A percentile compares a stretch with the other conserved stretches of the same genome.
phyloP scores from a whole-genome alignment of 2,329 filamentous ascomycete genomes.

The Colletotrichum zoysiae region DNA sequence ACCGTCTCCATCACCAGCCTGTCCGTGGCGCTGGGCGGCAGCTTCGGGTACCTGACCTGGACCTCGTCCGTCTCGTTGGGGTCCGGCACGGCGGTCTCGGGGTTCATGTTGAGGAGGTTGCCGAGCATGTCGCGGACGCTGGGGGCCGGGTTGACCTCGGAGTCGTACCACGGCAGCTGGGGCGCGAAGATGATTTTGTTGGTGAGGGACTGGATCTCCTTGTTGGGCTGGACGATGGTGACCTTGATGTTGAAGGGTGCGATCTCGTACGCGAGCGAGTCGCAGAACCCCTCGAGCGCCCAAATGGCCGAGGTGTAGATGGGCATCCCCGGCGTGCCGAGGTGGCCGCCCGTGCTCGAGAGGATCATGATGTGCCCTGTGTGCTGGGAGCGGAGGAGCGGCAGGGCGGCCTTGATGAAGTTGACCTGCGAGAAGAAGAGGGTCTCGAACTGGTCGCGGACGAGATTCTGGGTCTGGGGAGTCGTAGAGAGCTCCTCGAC shows the following conservation, averaged over 20 bases:
- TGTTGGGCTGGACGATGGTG: constrained; percentile 94
- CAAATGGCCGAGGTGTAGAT: constrained; percentile 94
- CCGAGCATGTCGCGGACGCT: constrained; percentile 86
- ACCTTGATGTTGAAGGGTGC: constrained; percentile 97
- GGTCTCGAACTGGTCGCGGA: constrained; percentile 91
- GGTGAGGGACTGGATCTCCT: constrained; percentile 89
- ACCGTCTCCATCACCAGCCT: constrained; percentile 88
- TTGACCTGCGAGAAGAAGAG: constrained; percentile 98
- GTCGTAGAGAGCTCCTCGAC: constrained; percentile 89
- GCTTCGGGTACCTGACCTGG: constrained; percentile 78
- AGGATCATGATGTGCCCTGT: constrained; percentile 92
- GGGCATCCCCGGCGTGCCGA: constrained; percentile 90
- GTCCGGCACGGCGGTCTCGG: constrained; percentile 67
- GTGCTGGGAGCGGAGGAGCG: constrained; percentile 81
- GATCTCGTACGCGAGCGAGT: constrained; percentile 95
- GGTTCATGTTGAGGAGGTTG: constrained; percentile 81
- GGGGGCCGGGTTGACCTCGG: constrained; percentile 79
- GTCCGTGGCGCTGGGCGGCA: constrained; percentile 77
- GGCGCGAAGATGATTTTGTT: constrained; percentile 90
- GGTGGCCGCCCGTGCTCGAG: constrained; percentile 90
- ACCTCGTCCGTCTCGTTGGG: constrained; percentile 54
- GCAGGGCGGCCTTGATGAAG: constrained; percentile 89
- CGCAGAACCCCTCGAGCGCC: constrained; percentile 96
- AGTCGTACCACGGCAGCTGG: constrained; percentile 74
- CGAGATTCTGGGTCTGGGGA: constrained; percentile 79